Conservation (phyloP, 2,329 filamentous ascomycete genomes). For the Aspergillus sp. region DNA sequence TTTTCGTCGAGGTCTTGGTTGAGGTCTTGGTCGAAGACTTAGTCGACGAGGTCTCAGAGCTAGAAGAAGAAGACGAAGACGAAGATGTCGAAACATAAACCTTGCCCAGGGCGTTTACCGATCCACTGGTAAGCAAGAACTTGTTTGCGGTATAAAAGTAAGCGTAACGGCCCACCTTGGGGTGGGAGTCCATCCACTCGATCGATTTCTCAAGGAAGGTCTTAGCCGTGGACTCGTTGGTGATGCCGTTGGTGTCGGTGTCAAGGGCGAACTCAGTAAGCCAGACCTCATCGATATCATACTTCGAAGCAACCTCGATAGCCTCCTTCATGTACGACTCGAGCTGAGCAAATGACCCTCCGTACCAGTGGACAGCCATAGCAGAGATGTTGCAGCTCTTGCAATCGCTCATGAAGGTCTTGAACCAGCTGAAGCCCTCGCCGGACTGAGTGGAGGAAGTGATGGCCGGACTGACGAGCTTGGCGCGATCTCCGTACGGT, state of each 20-base stretch:
- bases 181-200: background rate
- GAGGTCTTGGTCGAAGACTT: background rate
- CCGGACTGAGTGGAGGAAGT: background rate
- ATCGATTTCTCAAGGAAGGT: background rate
- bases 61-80: background rate
- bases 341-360: background rate
- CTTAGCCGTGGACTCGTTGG: background rate
- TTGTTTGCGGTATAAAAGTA: conserved; percentile 1
- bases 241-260: background rate
- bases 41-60: background rate
- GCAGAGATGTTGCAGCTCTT: conserved; percentile 3
- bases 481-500: background rate
- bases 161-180: background rate
- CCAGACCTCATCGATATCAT: conserved; percentile 6
- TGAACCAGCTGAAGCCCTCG: conserved; percentile 3
- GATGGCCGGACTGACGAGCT: conserved; percentile 1
- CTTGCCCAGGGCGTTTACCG: background rate
- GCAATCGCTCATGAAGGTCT: conserved; percentile 4
- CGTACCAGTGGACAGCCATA: conserved; percentile 7
- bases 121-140: background rate
- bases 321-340: background rate
- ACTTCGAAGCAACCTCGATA: background rate
- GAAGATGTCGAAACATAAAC: background rate
- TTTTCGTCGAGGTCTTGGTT: background rate
- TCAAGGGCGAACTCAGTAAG: background rate